Percentiles rank a stretch among this genome's conserved stretches.
Evolutionary conservation across 2,329 filamentous ascomycete species (phyloP).

Genomic region (Pseudogymnoascus sp.): DNA sequence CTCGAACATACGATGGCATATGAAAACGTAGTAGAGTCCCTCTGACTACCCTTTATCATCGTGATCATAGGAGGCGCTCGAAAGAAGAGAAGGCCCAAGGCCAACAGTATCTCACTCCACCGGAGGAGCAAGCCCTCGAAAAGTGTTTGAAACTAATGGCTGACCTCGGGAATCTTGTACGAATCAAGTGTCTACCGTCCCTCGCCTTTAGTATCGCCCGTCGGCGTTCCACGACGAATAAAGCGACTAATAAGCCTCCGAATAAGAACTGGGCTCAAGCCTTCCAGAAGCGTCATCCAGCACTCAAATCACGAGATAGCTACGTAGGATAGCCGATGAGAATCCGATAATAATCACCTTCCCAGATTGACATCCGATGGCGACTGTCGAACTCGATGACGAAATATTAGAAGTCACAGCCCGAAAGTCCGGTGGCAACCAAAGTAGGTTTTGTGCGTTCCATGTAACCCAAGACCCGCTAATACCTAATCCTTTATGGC

Average conservation of each 20-base stretch:
- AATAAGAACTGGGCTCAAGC: too few species aligned
- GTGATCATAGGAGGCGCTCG: constrained; percentile 24
- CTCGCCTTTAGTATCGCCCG: constrained; percentile 16
- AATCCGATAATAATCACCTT: constrained; percentile 18
- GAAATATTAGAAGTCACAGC: constrained; percentile 13
- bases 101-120: constrained; percentile 22
- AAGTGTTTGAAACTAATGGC: constrained; percentile 13
- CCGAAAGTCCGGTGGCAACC: constrained; percentile 18
- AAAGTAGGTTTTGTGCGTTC: constrained; percentile 18
- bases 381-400: background rate
- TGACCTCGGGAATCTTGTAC: constrained; percentile 16
- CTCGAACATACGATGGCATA: constrained; percentile 17
- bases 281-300: too few species aligned
- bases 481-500: constrained; percentile 15
- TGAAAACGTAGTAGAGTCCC: constrained; percentile 18
- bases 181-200: constrained; percentile 15
- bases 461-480: constrained; percentile 11
- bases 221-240: constrained; percentile 13
- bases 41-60: constrained; percentile 24
- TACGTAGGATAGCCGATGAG: background rate
- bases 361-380: constrained; percentile 16
- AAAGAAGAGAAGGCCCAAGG: constrained; percentile 25
- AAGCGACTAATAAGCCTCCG: too few species aligned
- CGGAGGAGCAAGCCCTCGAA: constrained; percentile 12
- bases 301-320: too few species aligned